phyloP scores from a whole-genome alignment of 2,329 filamentous ascomycete genomes.

The Dryadomyces quercivorus region DNA sequence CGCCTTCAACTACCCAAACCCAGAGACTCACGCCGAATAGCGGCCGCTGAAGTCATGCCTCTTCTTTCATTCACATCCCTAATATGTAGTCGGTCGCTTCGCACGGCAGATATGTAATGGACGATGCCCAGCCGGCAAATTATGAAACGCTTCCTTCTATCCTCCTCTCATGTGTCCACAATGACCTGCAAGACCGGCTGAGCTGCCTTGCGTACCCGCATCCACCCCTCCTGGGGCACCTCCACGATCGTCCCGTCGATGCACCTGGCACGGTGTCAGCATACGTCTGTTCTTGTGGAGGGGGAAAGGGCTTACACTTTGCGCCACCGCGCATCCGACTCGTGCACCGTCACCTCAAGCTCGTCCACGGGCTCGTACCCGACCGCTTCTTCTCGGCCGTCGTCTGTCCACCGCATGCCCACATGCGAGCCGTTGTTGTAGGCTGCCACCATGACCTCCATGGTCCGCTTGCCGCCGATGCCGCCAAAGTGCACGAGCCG shows the following conservation, averaged over 20 bases:
- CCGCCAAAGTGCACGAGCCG: conserved; percentile 65
- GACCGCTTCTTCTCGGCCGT: conserved; percentile 40
- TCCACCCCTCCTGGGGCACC: conserved; percentile 57
- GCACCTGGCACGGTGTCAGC: conserved; percentile 32
- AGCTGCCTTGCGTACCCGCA: conserved; percentile 47
- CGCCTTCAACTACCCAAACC: conserved; percentile 14
- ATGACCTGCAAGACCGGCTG: conserved; percentile 30
- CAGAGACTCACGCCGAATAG: background rate
- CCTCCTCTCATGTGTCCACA: conserved; percentile 16
- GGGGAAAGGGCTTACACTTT: conserved; percentile 37
- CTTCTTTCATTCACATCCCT: background rate
- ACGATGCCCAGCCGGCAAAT: too few species aligned
- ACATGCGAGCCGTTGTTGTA: conserved; percentile 48
- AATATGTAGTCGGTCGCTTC: too few species aligned
- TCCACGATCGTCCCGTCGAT: conserved; percentile 83
- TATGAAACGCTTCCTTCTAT: too few species aligned
- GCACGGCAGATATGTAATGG: too few species aligned
- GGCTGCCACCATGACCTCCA: conserved; percentile 63
- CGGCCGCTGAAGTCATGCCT: background rate
- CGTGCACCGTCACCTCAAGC: conserved; percentile 52
- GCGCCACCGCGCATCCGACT: conserved; percentile 64
- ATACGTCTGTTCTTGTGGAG: background rate
- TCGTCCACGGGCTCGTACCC: conserved; percentile 60
- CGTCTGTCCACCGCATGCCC: conserved; percentile 32
- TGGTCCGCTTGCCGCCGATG: conserved; percentile 50